A percentile compares a stretch with the other conserved stretches of the same genome.
Conservation (phyloP, 208 protist genomes). For the Crithidia sp. region DNA sequence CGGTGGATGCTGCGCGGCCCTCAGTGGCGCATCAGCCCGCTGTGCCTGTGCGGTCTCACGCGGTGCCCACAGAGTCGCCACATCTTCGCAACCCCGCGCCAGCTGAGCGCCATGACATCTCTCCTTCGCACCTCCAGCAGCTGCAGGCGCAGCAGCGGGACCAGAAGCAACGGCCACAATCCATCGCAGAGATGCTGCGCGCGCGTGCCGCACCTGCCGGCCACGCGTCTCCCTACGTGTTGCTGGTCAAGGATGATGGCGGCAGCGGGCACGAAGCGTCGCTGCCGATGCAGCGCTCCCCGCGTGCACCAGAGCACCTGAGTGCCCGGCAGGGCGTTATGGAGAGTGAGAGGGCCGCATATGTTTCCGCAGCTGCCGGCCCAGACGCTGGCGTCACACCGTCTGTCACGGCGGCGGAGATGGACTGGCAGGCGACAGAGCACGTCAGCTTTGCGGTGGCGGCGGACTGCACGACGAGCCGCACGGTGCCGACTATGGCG, state of each 20-base stretch:
- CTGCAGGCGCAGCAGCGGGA: not conserved
- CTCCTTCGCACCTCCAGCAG: too few species aligned
- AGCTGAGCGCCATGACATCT: too few species aligned
- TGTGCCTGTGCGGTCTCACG: too few species aligned
- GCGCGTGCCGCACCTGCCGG: not conserved
- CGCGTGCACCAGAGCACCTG: not conserved
- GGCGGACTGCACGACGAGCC: constrained; percentile 1
- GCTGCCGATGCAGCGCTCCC: constrained; percentile 2
- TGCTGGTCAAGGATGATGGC: constrained; percentile 11
- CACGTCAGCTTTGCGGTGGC: not conserved
- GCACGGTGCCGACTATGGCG: constrained; percentile 13
- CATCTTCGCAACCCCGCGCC: too few species aligned
- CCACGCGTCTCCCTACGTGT: not conserved
- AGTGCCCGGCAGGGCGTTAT: not conserved
- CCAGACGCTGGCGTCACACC: not conserved
- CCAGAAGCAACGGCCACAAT: not conserved
- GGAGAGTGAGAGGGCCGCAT: not conserved
- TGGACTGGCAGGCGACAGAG: constrained; percentile 8
- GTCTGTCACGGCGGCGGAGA: not conserved
- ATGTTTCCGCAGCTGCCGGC: not conserved
- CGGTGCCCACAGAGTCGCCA: too few species aligned
- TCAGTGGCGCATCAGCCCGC: too few species aligned
- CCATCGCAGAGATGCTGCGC: constrained; percentile 8
- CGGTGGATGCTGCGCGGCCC: too few species aligned
- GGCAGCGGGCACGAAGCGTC: constrained; percentile 1